Conservation (phyloP, 2,329 filamentous ascomycete species). For the Phaeosphaeriaceae sp. region DNA sequence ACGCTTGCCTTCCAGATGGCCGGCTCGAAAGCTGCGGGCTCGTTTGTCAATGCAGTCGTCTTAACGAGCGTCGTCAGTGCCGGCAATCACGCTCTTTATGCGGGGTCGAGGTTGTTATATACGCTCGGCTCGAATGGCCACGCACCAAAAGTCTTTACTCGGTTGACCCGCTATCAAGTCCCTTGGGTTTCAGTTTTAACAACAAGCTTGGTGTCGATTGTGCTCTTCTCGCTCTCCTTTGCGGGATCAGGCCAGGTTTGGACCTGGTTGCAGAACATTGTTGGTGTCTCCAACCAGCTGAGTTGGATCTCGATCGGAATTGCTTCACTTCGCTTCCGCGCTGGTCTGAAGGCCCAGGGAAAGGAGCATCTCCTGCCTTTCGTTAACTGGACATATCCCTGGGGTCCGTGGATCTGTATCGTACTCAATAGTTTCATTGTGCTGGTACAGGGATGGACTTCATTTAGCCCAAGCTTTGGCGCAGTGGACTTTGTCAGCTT, state of each 20-base stretch:
- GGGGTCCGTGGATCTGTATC: constrained; percentile 53
- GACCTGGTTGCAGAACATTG: constrained; percentile 75
- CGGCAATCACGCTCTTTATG: constrained; percentile 64
- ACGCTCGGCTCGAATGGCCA: constrained; percentile 64
- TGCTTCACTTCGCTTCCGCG: constrained; percentile 65
- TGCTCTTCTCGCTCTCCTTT: constrained; percentile 53
- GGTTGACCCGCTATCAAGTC: constrained; percentile 52
- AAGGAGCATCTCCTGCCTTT: constrained; percentile 55
- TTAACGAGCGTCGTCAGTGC: constrained; percentile 66
- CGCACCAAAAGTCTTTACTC: constrained; percentile 74
- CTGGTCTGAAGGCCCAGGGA: constrained; percentile 54
- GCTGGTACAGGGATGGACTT: constrained; percentile 47
- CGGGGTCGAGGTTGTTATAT: constrained; percentile 62
- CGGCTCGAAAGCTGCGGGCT: constrained; percentile 65
- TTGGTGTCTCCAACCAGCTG: constrained; percentile 62
- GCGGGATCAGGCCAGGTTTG: constrained; percentile 48
- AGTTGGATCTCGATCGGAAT: constrained; percentile 63
- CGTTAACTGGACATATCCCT: constrained; percentile 66
- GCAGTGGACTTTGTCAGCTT: constrained; percentile 58
- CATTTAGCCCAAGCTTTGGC: constrained; percentile 60
- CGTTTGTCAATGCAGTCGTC: constrained; percentile 71
- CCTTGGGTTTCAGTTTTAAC: constrained; percentile 47
- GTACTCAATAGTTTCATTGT: constrained; percentile 38
- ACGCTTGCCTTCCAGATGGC: constrained; percentile 70
- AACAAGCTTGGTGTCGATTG: constrained; percentile 46